Base-by-base conservation (phyloP, 176 grass and related monocot genomes). In the Cenchrus americanus region DNA sequence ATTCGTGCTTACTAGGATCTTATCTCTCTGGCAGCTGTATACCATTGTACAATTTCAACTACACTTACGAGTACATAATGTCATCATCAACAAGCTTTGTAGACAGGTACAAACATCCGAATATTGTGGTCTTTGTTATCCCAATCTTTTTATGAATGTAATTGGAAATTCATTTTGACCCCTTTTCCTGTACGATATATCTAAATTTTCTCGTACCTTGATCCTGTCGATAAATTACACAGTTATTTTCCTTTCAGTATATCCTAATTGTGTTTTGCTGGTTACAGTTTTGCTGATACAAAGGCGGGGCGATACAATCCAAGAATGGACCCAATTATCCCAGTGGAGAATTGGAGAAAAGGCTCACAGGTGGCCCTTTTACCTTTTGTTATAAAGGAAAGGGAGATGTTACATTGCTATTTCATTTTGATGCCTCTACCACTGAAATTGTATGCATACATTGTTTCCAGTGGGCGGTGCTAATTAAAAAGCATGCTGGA, bases 1-100 rank as follows among this genome's bases (percentile, higher is more conserved):
- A 82, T 77, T 79, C 61, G 1, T 84, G 71, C 82, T 88, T 86
- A 86, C 69, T 78, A 83, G 83, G 68, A 66, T 86, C 74, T 85
- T 75, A 60, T 98, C 62, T 95, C 79, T 93, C 80, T 91, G 80
- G 75, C 89, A 98, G 91, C 82, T 99, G 96, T 87, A 80, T 96
- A 81, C 96, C 96, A 48, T 54, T 99, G 69, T 99, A 96, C 82
- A 94, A 99, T 80, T 99, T 96, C 96, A 99, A 59, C 84, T 96
- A 99, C 75, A 99, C 91, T 41, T 99, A 94, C 1, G 70, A 94
- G 69, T 96, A 99, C 81, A 99, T 99, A 90, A 96, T 99, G 96
- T 99, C 96, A 55, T 87, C 93, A 24, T 86, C 91, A 84, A 93
- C 91, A 74, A 99, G 96, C 75, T 99, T 99, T 18, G 76, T 99